These are phyloP conservation scores for Populus tomentosa DNA, from an alignment of 441 rosid genomes.

Conservation along the genomic window DNA sequence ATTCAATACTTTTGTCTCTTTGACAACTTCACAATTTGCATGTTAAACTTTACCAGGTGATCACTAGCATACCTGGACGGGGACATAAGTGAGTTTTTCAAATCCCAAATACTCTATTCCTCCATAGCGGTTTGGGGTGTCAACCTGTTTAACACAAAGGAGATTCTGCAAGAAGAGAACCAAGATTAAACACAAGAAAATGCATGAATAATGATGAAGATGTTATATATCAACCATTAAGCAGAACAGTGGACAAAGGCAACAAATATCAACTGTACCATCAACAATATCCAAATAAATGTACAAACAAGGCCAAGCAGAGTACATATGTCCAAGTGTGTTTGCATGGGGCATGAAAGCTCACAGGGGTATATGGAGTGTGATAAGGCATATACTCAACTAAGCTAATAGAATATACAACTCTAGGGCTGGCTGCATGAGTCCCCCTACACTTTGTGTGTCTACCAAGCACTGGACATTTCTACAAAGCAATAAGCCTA, in stretches of 20 bases:
- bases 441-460: background rate
- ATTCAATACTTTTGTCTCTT: background rate
- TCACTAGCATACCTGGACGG: constrained; percentile 63
- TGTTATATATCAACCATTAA: background rate
- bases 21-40: background rate
- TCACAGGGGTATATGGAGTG: background rate
- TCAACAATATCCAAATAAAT: background rate
- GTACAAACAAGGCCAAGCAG: background rate
- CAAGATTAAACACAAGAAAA: background rate
- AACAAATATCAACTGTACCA: background rate
- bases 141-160: constrained; percentile 56
- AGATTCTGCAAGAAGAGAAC: constrained; percentile 60
- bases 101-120: constrained; percentile 79
- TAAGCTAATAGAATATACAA: background rate
- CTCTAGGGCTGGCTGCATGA: background rate
- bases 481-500: background rate
- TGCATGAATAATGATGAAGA: background rate
- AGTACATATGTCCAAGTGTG: background rate
- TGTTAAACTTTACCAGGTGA: background rate
- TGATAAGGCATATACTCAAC: background rate
- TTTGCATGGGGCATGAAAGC: background rate
- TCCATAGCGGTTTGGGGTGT: constrained; percentile 81
- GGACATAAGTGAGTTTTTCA: constrained; percentile 82
- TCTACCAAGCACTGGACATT: background rate
- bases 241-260: background rate